Evolutionary conservation across 2,329 filamentous ascomycete genomes (phyloP).

Genomic region (Sarocladiaceae sp.): DNA sequence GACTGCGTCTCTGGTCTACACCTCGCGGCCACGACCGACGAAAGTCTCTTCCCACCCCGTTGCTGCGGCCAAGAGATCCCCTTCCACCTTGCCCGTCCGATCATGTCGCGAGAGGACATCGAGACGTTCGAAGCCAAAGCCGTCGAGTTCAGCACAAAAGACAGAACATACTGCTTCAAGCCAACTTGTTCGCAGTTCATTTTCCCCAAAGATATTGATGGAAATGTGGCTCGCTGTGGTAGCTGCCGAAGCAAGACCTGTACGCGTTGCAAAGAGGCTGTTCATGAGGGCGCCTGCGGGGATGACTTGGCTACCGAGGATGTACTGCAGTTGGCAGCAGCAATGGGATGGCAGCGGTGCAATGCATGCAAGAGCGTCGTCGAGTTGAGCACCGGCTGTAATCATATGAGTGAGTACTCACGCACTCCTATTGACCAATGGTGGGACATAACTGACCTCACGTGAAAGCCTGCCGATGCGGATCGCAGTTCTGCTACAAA

Average conservation of each 20-base stretch:
- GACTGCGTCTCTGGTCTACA: slow-evolving; percentile 41
- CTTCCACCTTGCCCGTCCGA: slow-evolving; percentile 22
- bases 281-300: slow-evolving; percentile 43
- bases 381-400: slow-evolving; percentile 43
- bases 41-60: slow-evolving; percentile 48
- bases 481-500: neutral
- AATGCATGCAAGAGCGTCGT: slow-evolving; percentile 38
- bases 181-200: slow-evolving; percentile 45
- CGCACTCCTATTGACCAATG: neutral
- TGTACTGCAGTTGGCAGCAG: slow-evolving; percentile 32
- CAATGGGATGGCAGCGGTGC: slow-evolving; percentile 47
- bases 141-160: slow-evolving; percentile 41
- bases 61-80: slow-evolving; percentile 44
- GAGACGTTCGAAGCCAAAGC: slow-evolving; percentile 38
- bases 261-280: slow-evolving; percentile 38
- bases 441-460: too few species aligned
- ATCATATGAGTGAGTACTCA: slow-evolving; percentile 48
- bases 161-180: slow-evolving; percentile 47
- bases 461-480: neutral
- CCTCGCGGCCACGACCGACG: slow-evolving; percentile 34
- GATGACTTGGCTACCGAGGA: slow-evolving; percentile 33
- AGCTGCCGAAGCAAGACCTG: slow-evolving; percentile 43
- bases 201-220: slow-evolving; percentile 21
- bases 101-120: slow-evolving; percentile 31
- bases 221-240: slow-evolving; percentile 34